Evolutionary conservation across 176 grass and related monocot species (phyloP).

Genomic region (Calamus simplicifolius): DNA sequence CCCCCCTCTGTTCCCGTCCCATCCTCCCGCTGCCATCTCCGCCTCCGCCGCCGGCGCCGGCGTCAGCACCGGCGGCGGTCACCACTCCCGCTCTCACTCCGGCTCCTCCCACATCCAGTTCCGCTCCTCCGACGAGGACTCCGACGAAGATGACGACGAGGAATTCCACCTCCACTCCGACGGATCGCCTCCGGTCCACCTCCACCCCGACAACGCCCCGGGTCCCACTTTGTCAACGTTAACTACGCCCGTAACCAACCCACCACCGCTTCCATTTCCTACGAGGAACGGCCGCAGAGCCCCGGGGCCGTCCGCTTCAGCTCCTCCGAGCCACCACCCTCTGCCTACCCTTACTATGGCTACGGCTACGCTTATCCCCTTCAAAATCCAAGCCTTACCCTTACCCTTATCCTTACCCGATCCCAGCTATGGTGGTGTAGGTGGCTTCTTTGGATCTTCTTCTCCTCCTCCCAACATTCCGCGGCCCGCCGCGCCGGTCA

Average conservation of each 20-base stretch:
- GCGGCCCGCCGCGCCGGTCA: background rate
- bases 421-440: conserved; percentile 9
- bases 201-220: background rate
- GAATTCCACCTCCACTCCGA: background rate
- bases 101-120: conserved; percentile 22
- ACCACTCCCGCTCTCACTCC: conserved; percentile 15
- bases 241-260: conserved; percentile 30
- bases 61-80: too few relatives aligned
- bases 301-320: conserved; percentile 4
- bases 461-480: conserved; percentile 16
- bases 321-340: background rate
- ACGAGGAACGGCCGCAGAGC: conserved; percentile 11
- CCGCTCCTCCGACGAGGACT: conserved; percentile 2
- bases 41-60: conserved; percentile 15
- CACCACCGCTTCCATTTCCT: conserved; percentile 12
- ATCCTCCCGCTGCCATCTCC: background rate
- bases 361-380: background rate
- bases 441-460: conserved; percentile 25
- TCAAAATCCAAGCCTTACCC: conserved; percentile 26
- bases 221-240: conserved; percentile 14
- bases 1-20: conserved; percentile 21
- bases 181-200: conserved; percentile 3
- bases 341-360: conserved; percentile 12
- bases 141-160: background rate
- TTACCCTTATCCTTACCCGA: conserved; percentile 26